These are phyloP conservation scores for Penicillium crustosum DNA, from an alignment of 2,329 filamentous ascomycete species.

Conservation along the genomic window DNA sequence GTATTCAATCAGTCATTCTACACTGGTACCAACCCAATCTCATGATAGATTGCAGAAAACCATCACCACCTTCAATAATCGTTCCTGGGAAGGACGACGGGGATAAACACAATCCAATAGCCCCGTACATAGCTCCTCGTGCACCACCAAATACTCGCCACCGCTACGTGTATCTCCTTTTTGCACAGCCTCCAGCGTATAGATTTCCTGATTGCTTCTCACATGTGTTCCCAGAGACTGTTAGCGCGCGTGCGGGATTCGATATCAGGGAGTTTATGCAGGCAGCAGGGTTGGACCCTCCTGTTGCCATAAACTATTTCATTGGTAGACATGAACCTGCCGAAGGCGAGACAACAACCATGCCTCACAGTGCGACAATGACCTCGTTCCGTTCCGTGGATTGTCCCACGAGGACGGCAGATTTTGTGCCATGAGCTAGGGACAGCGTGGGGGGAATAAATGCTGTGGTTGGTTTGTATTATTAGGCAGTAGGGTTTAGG, in stretches of 20 bases:
- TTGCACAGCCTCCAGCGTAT: conserved; percentile 27
- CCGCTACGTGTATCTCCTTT: conserved; percentile 36
- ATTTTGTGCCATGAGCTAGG: background rate
- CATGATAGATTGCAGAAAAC: conserved; percentile 4
- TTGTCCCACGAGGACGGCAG: conserved; percentile 3
- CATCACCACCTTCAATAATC: background rate
- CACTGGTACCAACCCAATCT: conserved; percentile 33
- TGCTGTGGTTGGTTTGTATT: background rate
- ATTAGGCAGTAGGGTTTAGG: too few relatives aligned
- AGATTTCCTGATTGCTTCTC: conserved; percentile 33
- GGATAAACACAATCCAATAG: background rate
- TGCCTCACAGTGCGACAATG: conserved; percentile 16
- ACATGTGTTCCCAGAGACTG: conserved; percentile 31
- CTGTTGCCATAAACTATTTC: conserved; percentile 43
- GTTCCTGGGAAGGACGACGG: conserved; percentile 1
- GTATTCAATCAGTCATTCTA: conserved; percentile 22
- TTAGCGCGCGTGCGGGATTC: conserved; percentile 32
- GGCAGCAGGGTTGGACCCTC: conserved; percentile 30
- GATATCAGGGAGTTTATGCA: conserved; percentile 36
- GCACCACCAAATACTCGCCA: conserved; percentile 30
- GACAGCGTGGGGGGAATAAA: background rate
- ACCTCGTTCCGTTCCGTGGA: conserved; percentile 22
- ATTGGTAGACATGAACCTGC: conserved; percentile 33
- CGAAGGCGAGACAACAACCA: conserved; percentile 3
- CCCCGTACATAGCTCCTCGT: conserved; percentile 32